These are phyloP conservation scores for Arabidopsis arenosa DNA, from an alignment of 345 rosid genomes.

Conservation along the genomic window DNA sequence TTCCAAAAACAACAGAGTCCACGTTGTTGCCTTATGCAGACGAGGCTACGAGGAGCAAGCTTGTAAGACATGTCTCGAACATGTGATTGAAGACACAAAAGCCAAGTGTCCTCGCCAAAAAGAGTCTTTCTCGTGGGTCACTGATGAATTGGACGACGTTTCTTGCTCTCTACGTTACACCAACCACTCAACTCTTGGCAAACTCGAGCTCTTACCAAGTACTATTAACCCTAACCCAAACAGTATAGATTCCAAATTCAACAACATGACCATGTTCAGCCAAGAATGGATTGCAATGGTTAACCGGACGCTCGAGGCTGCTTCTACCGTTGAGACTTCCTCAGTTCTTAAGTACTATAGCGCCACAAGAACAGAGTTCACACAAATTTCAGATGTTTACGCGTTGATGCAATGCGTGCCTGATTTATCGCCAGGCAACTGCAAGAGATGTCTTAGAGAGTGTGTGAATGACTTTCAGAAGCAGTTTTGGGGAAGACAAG, in stretches of 20 bases:
- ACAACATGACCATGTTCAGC: constrained; percentile 36
- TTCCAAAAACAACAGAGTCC: constrained; percentile 33
- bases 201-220: constrained; percentile 33
- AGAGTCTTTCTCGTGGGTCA: constrained; percentile 44
- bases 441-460: constrained; percentile 37
- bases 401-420: constrained; percentile 56
- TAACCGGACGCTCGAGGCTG: constrained; percentile 38
- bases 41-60: constrained; percentile 39
- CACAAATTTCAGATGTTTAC: constrained; percentile 35
- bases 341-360: constrained; percentile 51
- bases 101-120: constrained; percentile 47
- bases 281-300: constrained; percentile 42
- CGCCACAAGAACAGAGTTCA: constrained; percentile 39
- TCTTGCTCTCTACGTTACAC: constrained; percentile 51
- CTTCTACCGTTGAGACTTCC: constrained; percentile 41
- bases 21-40: constrained; percentile 48
- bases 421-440: constrained; percentile 46
- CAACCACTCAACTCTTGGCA: constrained; percentile 41
- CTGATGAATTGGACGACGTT: constrained; percentile 27
- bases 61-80: constrained; percentile 45
- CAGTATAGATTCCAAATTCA: constrained; percentile 5
- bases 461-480: constrained; percentile 1
- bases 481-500: constrained; percentile 45
- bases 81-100: constrained; percentile 11
- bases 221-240: not conserved